Evolutionary conservation across 768 basidiomycete genomes (phyloP).

Genomic region (Paxillus rubicundulus): DNA sequence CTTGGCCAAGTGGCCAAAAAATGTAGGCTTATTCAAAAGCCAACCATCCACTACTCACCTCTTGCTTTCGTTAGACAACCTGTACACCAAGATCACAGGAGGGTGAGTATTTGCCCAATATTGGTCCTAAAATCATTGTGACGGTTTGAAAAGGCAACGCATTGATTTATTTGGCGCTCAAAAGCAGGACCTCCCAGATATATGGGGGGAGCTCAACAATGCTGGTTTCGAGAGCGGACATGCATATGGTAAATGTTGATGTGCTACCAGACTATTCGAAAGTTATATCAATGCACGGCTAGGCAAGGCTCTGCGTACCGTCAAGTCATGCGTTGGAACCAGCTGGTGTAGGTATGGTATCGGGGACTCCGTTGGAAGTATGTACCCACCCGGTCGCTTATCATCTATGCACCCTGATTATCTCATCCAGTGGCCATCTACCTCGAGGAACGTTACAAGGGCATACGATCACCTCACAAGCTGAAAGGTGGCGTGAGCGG

Average conservation of each 20-base stretch:
- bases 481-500: slow-evolving; percentile 76
- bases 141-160: slow-evolving; percentile 43
- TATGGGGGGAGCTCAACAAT: slow-evolving; percentile 59
- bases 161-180: slow-evolving; percentile 72
- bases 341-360: slow-evolving; percentile 71
- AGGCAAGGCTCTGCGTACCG: slow-evolving; percentile 60
- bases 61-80: slow-evolving; percentile 29
- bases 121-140: background rate
- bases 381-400: slow-evolving; percentile 6
- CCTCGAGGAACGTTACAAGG: slow-evolving; percentile 71
- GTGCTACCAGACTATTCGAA: background rate
- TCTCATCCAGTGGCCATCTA: slow-evolving; percentile 51
- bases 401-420: background rate
- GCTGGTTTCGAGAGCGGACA: slow-evolving; percentile 78
- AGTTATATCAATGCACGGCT: background rate
- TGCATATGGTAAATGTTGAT: slow-evolving; percentile 55
- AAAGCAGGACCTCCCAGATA: slow-evolving; percentile 66
- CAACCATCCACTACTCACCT: background rate
- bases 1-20: slow-evolving; percentile 67
- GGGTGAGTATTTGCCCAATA: slow-evolving; percentile 17
- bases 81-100: slow-evolving; percentile 64
- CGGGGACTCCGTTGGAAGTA: slow-evolving; percentile 67
- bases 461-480: slow-evolving; percentile 69
- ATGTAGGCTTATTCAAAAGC: slow-evolving; percentile 32
- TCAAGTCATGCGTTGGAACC: slow-evolving; percentile 77